Evolutionary conservation across 495 filamentous ascomycete species (phyloP).

Genomic region (Poronia punctata): DNA sequence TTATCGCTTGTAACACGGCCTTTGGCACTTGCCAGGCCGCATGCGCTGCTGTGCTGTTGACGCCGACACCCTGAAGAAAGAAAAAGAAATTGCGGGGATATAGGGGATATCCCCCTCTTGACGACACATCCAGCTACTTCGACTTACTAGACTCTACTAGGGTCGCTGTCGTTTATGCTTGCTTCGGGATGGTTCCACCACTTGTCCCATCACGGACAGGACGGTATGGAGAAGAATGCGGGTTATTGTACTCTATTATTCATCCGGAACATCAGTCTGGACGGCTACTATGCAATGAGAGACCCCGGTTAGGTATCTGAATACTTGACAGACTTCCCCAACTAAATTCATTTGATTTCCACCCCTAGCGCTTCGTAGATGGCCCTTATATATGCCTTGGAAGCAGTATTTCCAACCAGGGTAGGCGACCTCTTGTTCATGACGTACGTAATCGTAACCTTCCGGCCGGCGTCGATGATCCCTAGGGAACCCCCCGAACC

Average conservation of each 20-base stretch:
- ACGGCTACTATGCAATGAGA: too few relatives aligned
- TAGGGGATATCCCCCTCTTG: too few relatives aligned
- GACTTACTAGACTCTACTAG: too few relatives aligned
- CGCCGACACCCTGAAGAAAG: slow-evolving; percentile 1
- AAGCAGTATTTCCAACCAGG: slow-evolving; percentile 18
- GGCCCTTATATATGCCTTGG: slow-evolving; percentile 27
- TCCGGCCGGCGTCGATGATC: slow-evolving; percentile 36
- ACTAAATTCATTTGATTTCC: background rate
- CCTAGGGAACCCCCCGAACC: slow-evolving; percentile 39
- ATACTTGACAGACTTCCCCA: background rate
- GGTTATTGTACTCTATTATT: too few relatives aligned
- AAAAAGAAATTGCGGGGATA: background rate
- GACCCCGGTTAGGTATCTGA: background rate
- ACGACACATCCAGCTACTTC: too few relatives aligned
- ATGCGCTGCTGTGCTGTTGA: slow-evolving; percentile 29
- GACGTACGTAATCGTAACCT: slow-evolving; percentile 36
- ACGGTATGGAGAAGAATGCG: too few relatives aligned
- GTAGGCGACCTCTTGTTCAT: slow-evolving; percentile 38
- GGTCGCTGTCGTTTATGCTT: too few relatives aligned
- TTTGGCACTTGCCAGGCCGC: slow-evolving; percentile 44
- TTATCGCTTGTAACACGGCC: slow-evolving; percentile 42
- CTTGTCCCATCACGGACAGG: too few relatives aligned
- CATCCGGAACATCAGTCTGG: too few relatives aligned
- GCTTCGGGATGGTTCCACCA: too few relatives aligned
- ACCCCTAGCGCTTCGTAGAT: slow-evolving; percentile 28